Conservation (phyloP, 2,329 filamentous ascomycete species). For the Coniosporium tulheliwenetii region DNA sequence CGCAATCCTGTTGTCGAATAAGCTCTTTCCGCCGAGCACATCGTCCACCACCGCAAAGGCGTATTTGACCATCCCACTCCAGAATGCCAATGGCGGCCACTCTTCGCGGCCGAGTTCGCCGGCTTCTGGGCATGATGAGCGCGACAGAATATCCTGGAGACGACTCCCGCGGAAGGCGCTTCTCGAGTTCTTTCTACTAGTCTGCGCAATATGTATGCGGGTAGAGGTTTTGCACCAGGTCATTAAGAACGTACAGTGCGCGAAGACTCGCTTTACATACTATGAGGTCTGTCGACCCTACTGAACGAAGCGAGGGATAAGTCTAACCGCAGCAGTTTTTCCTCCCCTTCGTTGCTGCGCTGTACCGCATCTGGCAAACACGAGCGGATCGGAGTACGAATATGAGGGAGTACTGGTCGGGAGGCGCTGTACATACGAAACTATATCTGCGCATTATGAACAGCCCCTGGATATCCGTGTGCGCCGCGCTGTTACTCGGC, state of each 20-base stretch:
- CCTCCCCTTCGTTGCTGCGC: slow-evolving; percentile 6
- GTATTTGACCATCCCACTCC: slow-evolving; percentile 5
- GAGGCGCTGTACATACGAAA: slow-evolving; percentile 14
- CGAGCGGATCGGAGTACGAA: slow-evolving; percentile 5
- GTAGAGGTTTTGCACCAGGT: no score
- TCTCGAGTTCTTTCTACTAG: slow-evolving; percentile 3
- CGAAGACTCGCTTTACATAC: no score
- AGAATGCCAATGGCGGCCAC: neutral
- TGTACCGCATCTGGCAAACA: slow-evolving; percentile 10
- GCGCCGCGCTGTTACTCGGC: slow-evolving; percentile 21
- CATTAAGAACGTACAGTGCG: no score
- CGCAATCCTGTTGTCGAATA: slow-evolving; percentile 20
- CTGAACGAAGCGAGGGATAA: no score
- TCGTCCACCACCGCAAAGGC: neutral
- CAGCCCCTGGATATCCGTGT: slow-evolving; percentile 20
- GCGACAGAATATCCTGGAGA: neutral
- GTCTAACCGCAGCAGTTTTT: no score
- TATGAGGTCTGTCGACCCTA: no score
- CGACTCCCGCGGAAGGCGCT: slow-evolving; percentile 8
- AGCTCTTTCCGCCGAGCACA: slow-evolving; percentile 11
- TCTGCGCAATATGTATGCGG: no score
- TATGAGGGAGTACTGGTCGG: slow-evolving; percentile 7
- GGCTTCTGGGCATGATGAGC: neutral
- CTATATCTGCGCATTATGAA: slow-evolving; percentile 15
- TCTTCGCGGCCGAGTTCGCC: neutral